A percentile compares a stretch with the other conserved stretches of the same genome.
Conservation (phyloP, 2,329 filamentous ascomycete species). For the Curvularia verruculosa region DNA sequence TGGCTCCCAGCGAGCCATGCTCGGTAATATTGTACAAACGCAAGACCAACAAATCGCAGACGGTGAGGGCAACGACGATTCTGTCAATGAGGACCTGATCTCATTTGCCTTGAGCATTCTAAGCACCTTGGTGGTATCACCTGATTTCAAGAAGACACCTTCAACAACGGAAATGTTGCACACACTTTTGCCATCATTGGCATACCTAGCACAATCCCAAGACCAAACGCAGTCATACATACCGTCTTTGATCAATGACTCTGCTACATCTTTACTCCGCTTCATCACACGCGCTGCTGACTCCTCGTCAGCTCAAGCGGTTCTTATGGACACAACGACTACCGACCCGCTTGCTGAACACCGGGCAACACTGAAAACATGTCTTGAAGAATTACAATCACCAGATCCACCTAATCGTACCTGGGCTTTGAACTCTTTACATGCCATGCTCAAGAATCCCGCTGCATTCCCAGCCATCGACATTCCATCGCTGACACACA, state of each 20-base stretch:
- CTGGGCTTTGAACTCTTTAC: slow-evolving; percentile 43
- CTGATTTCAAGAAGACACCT: slow-evolving; percentile 42
- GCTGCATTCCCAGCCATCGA: slow-evolving; percentile 65
- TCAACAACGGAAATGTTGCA: slow-evolving; percentile 23
- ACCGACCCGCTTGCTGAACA: slow-evolving; percentile 57
- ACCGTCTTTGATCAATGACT: slow-evolving; percentile 30
- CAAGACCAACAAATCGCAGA: background rate
- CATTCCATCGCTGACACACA: slow-evolving; percentile 67
- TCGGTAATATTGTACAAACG: slow-evolving; percentile 34
- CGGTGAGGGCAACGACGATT: background rate
- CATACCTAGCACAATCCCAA: slow-evolving; percentile 29
- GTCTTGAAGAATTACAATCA: slow-evolving; percentile 39
- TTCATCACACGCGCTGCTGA: slow-evolving; percentile 61
- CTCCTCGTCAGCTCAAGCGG: background rate
- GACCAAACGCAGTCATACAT: slow-evolving; percentile 11
- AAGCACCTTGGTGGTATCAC: slow-evolving; percentile 43
- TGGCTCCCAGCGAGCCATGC: slow-evolving; percentile 33
- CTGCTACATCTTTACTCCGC: slow-evolving; percentile 54
- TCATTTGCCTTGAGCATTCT: slow-evolving; percentile 52
- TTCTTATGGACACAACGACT: slow-evolving; percentile 41
- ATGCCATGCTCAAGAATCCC: slow-evolving; percentile 57
- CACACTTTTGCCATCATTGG: slow-evolving; percentile 24
- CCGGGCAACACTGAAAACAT: slow-evolving; percentile 30
- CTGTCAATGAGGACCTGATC: slow-evolving; percentile 43
- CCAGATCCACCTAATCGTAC: slow-evolving; percentile 46